These are phyloP conservation scores for Ceratobasidium sp. DNA, from an alignment of 1,284 basidiomycete genomes.

Conservation along the genomic window DNA sequence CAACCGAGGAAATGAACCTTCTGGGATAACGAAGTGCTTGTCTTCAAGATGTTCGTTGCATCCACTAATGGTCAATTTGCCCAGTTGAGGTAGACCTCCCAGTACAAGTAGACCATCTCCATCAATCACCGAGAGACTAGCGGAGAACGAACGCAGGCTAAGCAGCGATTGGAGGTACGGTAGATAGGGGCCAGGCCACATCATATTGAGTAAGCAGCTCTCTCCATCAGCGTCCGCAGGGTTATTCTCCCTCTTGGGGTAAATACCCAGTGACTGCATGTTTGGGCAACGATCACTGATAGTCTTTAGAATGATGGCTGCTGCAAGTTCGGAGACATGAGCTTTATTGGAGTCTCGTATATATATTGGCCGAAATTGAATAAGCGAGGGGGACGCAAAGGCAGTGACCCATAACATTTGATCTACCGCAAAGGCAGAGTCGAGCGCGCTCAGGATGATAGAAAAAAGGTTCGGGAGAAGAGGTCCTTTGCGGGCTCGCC, in stretches of 20 bases:
- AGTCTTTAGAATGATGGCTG: not conserved
- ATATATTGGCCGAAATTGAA: not conserved
- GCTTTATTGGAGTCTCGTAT: not conserved
- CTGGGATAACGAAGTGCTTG: not conserved
- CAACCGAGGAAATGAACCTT: conserved; percentile 1
- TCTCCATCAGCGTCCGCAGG: not conserved
- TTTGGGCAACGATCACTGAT: not conserved
- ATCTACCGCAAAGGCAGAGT: not conserved
- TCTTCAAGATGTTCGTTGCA: not conserved
- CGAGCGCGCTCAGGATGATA: not conserved
- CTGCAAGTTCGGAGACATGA: not conserved
- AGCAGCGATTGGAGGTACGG: not conserved
- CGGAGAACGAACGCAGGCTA: not conserved
- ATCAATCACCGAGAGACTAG: not conserved
- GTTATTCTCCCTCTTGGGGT: not conserved
- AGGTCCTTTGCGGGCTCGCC: not conserved
- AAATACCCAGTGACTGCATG: not conserved
- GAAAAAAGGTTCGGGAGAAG: too few species aligned
- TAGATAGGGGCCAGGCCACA: conserved; percentile 6
- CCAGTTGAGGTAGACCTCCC: not conserved
- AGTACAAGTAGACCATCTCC: not conserved
- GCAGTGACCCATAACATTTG: conserved; percentile 7
- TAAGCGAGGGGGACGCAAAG: not conserved
- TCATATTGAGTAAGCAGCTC: conserved; percentile 4
- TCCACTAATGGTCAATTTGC: not conserved